phyloP scores from a whole-genome alignment of 345 rosid species.

The Diplotaxis tenuifolia region DNA sequence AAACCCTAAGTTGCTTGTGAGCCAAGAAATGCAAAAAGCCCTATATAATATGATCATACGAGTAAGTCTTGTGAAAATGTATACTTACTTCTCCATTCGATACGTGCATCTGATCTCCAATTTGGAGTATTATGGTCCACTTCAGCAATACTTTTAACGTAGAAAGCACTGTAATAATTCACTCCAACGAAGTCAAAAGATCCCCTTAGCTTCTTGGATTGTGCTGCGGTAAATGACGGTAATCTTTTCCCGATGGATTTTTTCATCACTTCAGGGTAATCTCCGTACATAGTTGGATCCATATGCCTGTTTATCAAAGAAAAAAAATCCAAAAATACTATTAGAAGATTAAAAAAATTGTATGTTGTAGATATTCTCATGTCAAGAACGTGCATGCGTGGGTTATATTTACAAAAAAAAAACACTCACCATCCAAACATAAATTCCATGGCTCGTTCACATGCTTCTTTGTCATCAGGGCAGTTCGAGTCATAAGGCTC shows the following conservation, averaged over 20 bases:
- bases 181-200: conserved; percentile 40
- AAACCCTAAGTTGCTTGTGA: background rate
- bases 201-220: conserved; percentile 30
- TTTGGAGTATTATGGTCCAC: conserved; percentile 27
- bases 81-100: conserved; percentile 42
- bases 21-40: background rate
- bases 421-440: conserved; percentile 41
- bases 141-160: conserved; percentile 29
- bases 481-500: conserved; percentile 37
- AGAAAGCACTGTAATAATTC: conserved; percentile 39
- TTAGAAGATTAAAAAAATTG: background rate
- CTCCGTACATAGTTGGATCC: conserved; percentile 39
- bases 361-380: background rate
- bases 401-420: background rate
- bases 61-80: background rate
- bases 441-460: conserved; percentile 38
- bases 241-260: conserved; percentile 32
- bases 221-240: conserved; percentile 28
- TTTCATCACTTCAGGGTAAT: conserved; percentile 38
- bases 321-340: background rate
- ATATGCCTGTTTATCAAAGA: conserved; percentile 25
- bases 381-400: background rate
- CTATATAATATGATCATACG: background rate
- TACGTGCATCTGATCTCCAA: conserved; percentile 42
- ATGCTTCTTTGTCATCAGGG: conserved; percentile 31